Conservation (phyloP, 106 monocot genomes). For the Platanthera zijinensis region DNA sequence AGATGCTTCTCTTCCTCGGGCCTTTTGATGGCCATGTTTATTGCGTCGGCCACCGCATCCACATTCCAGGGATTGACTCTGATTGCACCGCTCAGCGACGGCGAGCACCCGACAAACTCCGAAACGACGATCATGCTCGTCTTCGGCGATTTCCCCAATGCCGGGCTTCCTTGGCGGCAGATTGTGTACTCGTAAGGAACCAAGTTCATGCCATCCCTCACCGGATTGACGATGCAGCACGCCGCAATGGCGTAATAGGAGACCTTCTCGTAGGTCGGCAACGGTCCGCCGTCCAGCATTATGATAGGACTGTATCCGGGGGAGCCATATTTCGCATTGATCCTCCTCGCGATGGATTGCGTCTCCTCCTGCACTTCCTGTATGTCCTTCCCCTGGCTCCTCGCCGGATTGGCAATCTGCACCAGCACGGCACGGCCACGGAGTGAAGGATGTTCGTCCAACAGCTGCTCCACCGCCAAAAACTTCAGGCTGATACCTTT, state of each 20-base stretch:
- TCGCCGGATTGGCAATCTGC: slow-evolving; percentile 68
- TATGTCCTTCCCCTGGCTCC: slow-evolving; percentile 47
- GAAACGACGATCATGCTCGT: slow-evolving; percentile 82
- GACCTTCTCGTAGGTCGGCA: slow-evolving; percentile 45
- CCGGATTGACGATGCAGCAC: slow-evolving; percentile 74
- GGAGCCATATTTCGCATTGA: slow-evolving; percentile 29
- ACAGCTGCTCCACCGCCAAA: slow-evolving; percentile 44
- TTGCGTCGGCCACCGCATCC: slow-evolving; percentile 65
- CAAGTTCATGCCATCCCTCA: slow-evolving; percentile 80
- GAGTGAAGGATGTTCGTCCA: slow-evolving; percentile 35
- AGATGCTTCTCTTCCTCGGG: slow-evolving; percentile 74
- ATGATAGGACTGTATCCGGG: slow-evolving; percentile 45
- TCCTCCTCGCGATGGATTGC: slow-evolving; percentile 14
- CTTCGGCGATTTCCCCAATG: slow-evolving; percentile 26
- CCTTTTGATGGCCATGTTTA: slow-evolving; percentile 59
- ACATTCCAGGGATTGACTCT: slow-evolving; percentile 82
- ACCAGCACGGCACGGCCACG: slow-evolving; percentile 39
- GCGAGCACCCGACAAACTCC: slow-evolving; percentile 58
- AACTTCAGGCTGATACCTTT: slow-evolving; percentile 63
- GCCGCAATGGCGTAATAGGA: slow-evolving; percentile 71
- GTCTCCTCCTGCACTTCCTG: slow-evolving; percentile 46
- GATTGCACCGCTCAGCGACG: slow-evolving; percentile 50
- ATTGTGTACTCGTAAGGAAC: slow-evolving; percentile 86
- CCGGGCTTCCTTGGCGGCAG: slow-evolving; percentile 53
- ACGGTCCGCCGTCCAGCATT: slow-evolving; percentile 17